Conservation (phyloP, 2,329 filamentous ascomycete species). For the Incumbomyces delicatus region DNA sequence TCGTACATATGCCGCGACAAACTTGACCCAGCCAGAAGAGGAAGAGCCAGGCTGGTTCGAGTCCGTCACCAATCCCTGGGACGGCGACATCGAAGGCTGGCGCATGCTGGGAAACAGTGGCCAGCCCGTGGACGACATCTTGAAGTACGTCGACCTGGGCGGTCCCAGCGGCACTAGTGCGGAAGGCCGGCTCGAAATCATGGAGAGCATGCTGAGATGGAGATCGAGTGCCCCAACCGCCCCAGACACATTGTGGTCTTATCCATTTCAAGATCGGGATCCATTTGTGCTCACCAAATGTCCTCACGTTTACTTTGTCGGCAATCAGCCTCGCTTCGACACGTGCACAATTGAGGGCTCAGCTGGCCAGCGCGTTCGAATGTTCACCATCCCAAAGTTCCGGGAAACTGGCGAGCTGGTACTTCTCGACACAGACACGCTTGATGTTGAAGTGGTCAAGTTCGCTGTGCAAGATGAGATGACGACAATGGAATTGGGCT, state of each 20-base stretch:
- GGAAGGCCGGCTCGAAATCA: conserved; percentile 61
- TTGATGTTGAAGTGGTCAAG: conserved; percentile 65
- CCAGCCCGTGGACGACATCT: conserved; percentile 87
- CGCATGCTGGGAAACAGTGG: conserved; percentile 76
- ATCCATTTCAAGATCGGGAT: conserved; percentile 90
- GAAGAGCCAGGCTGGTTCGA: conserved; percentile 66
- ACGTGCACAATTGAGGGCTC: conserved; percentile 56
- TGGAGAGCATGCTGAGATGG: conserved; percentile 93
- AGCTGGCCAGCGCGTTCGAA: conserved; percentile 59
- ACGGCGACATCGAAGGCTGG: conserved; percentile 84
- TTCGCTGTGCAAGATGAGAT: conserved; percentile 34
- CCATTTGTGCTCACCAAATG: conserved; percentile 78
- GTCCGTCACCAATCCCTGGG: conserved; percentile 84
- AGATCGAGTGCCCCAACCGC: conserved; percentile 84
- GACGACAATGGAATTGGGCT: conserved; percentile 2
- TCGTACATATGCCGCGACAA: conserved; percentile 53
- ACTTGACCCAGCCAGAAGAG: conserved; percentile 27
- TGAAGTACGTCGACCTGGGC: conserved; percentile 68
- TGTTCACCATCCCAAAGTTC: conserved; percentile 80
- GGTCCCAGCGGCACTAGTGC: conserved; percentile 21
- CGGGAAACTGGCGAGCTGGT: conserved; percentile 67
- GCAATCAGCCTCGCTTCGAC: conserved; percentile 70
- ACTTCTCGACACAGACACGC: conserved; percentile 72
- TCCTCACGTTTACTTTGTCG: conserved; percentile 85
- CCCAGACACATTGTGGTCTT: conserved; percentile 94